A percentile compares a stretch with the other conserved stretches of the same genome.
Evolutionary conservation across 2,329 filamentous ascomycete species (phyloP).

Genomic region (Diaporthe sp.): DNA sequence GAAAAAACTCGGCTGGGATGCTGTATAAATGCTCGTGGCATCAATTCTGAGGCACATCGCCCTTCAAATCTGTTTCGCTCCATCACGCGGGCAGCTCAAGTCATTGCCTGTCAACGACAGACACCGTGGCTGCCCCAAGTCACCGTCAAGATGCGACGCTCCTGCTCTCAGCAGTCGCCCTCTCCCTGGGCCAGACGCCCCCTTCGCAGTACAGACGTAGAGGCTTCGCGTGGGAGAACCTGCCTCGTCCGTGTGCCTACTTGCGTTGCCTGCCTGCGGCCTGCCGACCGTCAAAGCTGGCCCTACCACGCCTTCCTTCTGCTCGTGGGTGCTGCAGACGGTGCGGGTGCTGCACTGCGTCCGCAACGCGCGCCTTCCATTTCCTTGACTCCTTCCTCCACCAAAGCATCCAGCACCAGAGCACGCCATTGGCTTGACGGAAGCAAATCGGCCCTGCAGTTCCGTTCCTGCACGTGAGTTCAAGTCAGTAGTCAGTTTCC

Average conservation of each 20-base stretch:
- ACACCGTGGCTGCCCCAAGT: not conserved
- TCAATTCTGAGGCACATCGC: not conserved
- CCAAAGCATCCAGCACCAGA: not conserved
- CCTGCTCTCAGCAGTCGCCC: not conserved
- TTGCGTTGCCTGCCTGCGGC: not conserved
- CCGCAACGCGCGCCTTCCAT: not conserved
- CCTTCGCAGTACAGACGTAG: not conserved
- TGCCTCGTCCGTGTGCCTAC: not conserved
- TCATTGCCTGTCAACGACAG: not conserved
- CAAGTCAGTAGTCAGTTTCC: conserved; percentile 3
- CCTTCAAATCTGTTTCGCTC: not conserved
- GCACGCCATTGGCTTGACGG: conserved; percentile 4
- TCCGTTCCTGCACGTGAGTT: not conserved
- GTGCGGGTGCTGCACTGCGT: not conserved
- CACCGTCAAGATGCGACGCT: not conserved
- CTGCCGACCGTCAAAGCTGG: not conserved
- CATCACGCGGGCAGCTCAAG: not conserved
- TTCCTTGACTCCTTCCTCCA: not conserved
- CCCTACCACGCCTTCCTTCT: not conserved
- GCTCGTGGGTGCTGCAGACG: not conserved
- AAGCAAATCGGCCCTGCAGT: not conserved
- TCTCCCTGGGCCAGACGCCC: not conserved
- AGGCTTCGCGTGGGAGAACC: not conserved
- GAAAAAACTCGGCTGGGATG: not conserved
- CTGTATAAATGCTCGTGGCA: not conserved